These are phyloP conservation scores for Camellia sinensis DNA, from an alignment of 148 eudicot species.

Conservation along the genomic window DNA sequence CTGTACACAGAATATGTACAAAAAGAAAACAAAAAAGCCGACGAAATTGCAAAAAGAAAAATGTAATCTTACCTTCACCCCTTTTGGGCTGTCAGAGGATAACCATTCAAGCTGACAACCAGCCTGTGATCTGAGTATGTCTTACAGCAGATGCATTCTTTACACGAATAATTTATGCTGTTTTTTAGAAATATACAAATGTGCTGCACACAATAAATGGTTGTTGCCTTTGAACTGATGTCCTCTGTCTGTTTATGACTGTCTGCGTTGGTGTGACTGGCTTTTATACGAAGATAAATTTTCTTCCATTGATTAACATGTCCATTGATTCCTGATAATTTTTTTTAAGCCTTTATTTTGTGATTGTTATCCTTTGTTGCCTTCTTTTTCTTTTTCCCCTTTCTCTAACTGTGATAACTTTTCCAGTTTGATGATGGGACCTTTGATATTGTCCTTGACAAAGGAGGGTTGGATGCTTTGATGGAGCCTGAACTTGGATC, in stretches of 20 bases:
- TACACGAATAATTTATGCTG: neutral
- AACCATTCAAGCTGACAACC: too few species aligned
- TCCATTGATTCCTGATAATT: neutral
- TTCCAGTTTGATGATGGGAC: conserved; percentile 67
- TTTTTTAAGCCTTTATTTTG: neutral
- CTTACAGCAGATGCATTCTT: neutral
- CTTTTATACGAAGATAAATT: neutral
- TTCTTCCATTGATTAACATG: neutral
- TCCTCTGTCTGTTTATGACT: neutral
- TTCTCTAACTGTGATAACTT: conserved; percentile 16
- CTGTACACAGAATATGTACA: too few species aligned
- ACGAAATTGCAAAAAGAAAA: too few species aligned
- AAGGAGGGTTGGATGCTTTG: conserved; percentile 95
- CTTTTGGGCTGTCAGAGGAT: neutral
- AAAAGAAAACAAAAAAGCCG: too few species aligned
- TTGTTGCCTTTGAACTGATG: neutral
- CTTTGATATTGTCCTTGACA: conserved; percentile 75
- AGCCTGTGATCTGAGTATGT: neutral
- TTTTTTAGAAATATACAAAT: neutral
- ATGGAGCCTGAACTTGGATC: conserved; percentile 94
- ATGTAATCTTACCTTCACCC: neutral
- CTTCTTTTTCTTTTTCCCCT: neutral
- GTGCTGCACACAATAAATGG: neutral
- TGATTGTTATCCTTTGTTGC: neutral
- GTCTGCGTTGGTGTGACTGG: neutral